Evolutionary conservation across 306 rosid species (phyloP), one percentile per base, ranked within the genome.

Genomic region (cucumber (Cucumis sativus)): DNA sequence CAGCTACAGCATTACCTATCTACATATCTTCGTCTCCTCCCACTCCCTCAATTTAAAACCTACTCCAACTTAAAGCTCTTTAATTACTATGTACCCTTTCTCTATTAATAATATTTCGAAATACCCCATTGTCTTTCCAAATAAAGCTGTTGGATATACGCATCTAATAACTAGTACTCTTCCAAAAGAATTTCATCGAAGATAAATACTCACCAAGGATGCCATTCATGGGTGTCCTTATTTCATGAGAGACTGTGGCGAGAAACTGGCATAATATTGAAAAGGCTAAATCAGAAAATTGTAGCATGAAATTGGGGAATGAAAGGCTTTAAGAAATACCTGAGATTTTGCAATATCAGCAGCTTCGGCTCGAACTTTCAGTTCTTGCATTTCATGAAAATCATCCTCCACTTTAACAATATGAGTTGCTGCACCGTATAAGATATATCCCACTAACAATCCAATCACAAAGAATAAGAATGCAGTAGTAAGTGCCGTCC

Each of bases 161-260:
- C 41, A 67, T 67, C 75, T 45, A 45, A 45, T 70, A 13, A 35
- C 14, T 23, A 21, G 23, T 13, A 45, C 57, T 47, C 37, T 21
- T 49, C 12, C n/a, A 71, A 78, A 59, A 16, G 52, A 79, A 83
- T 77, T 73, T 23, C 10, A 71, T 57, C 52, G 25, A 37, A 18
- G n/a, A 57, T 21, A 37, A 70, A 37, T 33, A 78, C 80, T 76
- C 87, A 96, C 99, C 99, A 55, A 96, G 91, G 80, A 96, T 90
- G 80, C 99, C 99, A 74, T 96, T 92, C 98, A 96, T 92, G 28
- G 99, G 99, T n/a, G 99, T 96, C 84, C 99, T 87, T 21, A 96
- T 96, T 93, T 96, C 99, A 80, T 96, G 99, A 76, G 99, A 96
- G 51, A 96, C 98, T 10, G 98, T 96, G 37, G 99, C 99, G 72